Evolutionary conservation across 106 monocot genomes (phyloP), one percentile per base, ranked within the genome.

Genomic region (Platanthera guangdongensis): DNA sequence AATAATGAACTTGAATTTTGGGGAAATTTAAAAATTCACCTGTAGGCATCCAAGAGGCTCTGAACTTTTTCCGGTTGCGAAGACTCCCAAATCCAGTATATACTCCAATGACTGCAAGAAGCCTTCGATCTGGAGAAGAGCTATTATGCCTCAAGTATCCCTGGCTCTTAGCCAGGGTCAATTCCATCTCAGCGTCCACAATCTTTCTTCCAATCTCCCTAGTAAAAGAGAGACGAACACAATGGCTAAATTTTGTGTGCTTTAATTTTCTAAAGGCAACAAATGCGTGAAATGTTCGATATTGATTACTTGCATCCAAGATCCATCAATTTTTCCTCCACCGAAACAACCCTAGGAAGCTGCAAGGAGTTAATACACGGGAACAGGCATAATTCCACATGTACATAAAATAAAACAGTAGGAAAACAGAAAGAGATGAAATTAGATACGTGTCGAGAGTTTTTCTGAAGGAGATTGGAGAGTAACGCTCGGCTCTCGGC

Each of bases 41-140:
- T 99, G 73, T 92, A 0, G 99, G 92, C 94, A 99, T 94, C 99
- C 94, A 99, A 28, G 94, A 92, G 30, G 92, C 90, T 59, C 92
- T 79, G 77, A 90, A 99, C 53, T 76, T 72, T 60, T 99, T 99
- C 76, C 99, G 80, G 57, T 84, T 94, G 18, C 94, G 88, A 1
- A 79, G 86, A 73, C 94, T 92, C 21, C 99, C 99, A 74, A 99
- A 99, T 71, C 94, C 99, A 14, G 99, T 99, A 60, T 99, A 99
- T 50, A 87, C 90, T 72, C 99, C 99, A 59, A 99, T 81, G 3
- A 99, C 94, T 11, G 92, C 94, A 68, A 99, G 92, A 80, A 90
- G 71, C 81, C 84, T 88, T 77, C 80, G 81, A 32, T 52, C 77
- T 28, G 87, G 71, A 16, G 87, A 83, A 7, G 82, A 79, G 55